phyloP scores from a whole-genome alignment of 163 green algal species.

The Scenedesmus sp. region DNA sequence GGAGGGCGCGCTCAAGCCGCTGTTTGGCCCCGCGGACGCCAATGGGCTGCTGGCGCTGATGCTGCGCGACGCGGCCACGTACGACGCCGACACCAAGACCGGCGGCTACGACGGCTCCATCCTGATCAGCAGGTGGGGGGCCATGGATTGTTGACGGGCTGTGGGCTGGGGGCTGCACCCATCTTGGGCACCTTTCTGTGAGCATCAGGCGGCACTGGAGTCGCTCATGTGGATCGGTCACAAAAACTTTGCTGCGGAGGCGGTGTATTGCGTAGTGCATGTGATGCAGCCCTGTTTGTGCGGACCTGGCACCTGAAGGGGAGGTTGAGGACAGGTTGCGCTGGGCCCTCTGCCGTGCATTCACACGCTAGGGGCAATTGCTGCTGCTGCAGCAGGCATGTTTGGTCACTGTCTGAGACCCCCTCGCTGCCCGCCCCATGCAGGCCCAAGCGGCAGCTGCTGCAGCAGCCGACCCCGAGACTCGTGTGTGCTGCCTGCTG shows the following conservation, averaged over 20 bases:
- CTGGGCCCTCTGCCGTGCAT: too few relatives aligned
- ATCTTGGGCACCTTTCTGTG: too few relatives aligned
- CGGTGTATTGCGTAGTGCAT: too few relatives aligned
- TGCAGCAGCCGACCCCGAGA: slow-evolving; percentile 18
- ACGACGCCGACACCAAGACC: slow-evolving; percentile 78
- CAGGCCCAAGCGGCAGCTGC: slow-evolving; percentile 79
- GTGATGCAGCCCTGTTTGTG: too few relatives aligned
- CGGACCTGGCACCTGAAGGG: too few relatives aligned
- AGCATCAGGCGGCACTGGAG: too few relatives aligned
- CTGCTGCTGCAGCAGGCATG: too few relatives aligned
- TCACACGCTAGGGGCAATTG: too few relatives aligned
- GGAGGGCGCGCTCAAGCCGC: slow-evolving; percentile 60
- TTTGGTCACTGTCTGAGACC: slow-evolving; percentile 48
- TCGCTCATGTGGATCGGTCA: too few relatives aligned
- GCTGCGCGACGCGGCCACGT: slow-evolving; percentile 85
- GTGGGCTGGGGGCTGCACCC: too few relatives aligned
- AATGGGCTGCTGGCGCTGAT: slow-evolving; percentile 71
- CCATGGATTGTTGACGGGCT: background rate
- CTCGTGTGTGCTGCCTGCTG: background rate
- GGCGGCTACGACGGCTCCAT: slow-evolving; percentile 89
- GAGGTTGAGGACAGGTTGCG: too few relatives aligned
- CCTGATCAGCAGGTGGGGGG: slow-evolving; percentile 58
- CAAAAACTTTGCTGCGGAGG: too few relatives aligned
- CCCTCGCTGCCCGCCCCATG: slow-evolving; percentile 70
- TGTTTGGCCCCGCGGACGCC: slow-evolving; percentile 72